Percentiles rank a stretch among this genome's conserved stretches.
Conservation (phyloP, 2,329 filamentous ascomycete genomes). For the Colletotrichum shisoi region DNA sequence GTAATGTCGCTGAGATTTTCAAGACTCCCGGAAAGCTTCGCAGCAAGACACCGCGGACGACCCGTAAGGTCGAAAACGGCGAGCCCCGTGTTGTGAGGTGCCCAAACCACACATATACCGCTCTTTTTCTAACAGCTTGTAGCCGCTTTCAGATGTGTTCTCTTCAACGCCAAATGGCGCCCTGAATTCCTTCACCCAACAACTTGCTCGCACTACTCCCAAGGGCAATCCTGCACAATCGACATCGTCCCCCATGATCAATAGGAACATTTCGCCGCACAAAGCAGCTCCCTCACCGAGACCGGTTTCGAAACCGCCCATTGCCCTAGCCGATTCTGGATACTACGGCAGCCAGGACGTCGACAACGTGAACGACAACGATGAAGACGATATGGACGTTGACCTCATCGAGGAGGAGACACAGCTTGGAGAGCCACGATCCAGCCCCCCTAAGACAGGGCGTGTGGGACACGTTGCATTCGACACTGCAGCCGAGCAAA, state of each 20-base stretch:
- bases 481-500: conserved; percentile 31
- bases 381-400: conserved; percentile 58
- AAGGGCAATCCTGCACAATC: conserved; percentile 66
- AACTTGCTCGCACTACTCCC: conserved; percentile 59
- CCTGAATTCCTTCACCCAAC: conserved; percentile 63
- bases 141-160: conserved; percentile 69
- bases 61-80: conserved; percentile 64
- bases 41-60: conserved; percentile 79
- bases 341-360: conserved; percentile 71
- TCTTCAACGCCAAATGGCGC: conserved; percentile 63
- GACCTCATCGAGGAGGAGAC: conserved; percentile 44
- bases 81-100: conserved; percentile 70
- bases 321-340: conserved; percentile 68
- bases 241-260: conserved; percentile 48
- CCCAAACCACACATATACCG: conserved; percentile 22
- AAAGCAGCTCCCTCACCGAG: conserved; percentile 48
- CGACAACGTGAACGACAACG: conserved; percentile 43
- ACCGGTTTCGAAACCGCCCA: conserved; percentile 46
- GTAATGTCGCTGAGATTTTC: conserved; percentile 93
- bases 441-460: conserved; percentile 33
- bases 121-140: conserved; percentile 43
- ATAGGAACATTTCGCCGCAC: conserved; percentile 47
- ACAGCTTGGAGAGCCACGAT: conserved; percentile 30
- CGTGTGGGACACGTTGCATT: conserved; percentile 37
- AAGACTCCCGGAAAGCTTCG: conserved; percentile 88